Percentiles rank a stretch among this genome's conserved stretches.
Evolutionary conservation across 108 stramenopile genomes (phyloP).

Genomic region (Seminavis robusta): DNA sequence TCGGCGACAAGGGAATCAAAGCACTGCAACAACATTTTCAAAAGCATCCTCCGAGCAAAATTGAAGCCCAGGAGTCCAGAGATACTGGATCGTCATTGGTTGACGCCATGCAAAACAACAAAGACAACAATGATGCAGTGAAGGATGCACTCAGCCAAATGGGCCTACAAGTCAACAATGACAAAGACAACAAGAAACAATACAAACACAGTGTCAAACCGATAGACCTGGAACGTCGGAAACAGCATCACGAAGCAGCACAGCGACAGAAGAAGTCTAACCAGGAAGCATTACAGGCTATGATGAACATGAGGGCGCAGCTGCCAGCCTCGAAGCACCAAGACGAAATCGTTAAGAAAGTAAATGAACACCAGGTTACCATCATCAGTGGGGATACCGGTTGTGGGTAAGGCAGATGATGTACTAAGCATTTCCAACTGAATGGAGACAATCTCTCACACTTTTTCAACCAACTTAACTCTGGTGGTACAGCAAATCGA

Average conservation of each 20-base stretch:
- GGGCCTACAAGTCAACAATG: conserved; percentile 14
- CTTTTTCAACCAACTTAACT: conserved; percentile 1
- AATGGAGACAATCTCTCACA: background rate
- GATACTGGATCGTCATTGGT: conserved; percentile 60
- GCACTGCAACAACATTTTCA: conserved; percentile 38
- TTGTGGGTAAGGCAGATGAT: conserved; percentile 25
- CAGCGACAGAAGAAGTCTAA: conserved; percentile 21
- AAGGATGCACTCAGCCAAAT: conserved; percentile 12
- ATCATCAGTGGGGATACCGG: conserved; percentile 62
- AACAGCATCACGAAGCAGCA: conserved; percentile 9
- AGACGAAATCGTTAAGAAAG: conserved; percentile 40
- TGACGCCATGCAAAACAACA: conserved; percentile 9
- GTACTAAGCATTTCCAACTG: background rate
- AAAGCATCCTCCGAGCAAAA: conserved; percentile 36
- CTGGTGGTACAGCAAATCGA: conserved; percentile 66
- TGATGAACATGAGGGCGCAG: conserved; percentile 35
- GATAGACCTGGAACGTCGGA: conserved; percentile 8
- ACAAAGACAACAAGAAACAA: conserved; percentile 9
- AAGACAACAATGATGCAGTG: conserved; percentile 7
- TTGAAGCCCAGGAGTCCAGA: conserved; percentile 40
- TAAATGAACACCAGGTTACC: conserved; percentile 44
- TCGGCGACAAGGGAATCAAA: conserved; percentile 36
- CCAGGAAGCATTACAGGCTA: conserved; percentile 25
- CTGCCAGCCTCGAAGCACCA: conserved; percentile 57
- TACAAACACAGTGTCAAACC: background rate